Evolutionary conservation across 2,329 filamentous ascomycete species (phyloP).

Genomic region (Phaeoacremonium minimum): DNA sequence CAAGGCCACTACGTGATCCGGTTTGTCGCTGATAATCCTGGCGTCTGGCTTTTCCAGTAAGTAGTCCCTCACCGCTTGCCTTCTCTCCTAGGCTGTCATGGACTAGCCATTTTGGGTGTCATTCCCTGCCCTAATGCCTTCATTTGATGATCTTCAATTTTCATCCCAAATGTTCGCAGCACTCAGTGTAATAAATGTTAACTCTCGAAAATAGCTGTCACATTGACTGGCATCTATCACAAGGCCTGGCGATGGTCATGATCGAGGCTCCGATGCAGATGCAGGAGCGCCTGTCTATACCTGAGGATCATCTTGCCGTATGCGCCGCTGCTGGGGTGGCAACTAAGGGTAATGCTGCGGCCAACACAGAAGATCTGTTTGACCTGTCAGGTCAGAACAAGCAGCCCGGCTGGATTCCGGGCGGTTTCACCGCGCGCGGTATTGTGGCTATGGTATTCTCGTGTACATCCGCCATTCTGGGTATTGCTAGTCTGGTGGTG

Average conservation of each 20-base stretch:
- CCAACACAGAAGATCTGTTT: conserved; percentile 51
- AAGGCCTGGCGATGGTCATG: conserved; percentile 51
- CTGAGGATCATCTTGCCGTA: conserved; percentile 48
- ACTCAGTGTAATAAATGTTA: too few species aligned
- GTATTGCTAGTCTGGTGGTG: not conserved
- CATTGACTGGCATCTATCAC: conserved; percentile 58
- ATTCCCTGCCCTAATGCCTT: too few species aligned
- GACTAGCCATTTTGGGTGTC: too few species aligned
- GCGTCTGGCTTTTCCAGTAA: conserved; percentile 35
- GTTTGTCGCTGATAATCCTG: conserved; percentile 38
- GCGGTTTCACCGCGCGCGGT: not conserved
- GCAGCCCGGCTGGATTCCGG: conserved; percentile 1
- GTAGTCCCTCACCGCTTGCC: not conserved
- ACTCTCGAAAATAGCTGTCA: too few species aligned
- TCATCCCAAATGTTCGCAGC: too few species aligned
- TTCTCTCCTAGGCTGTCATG: too few species aligned
- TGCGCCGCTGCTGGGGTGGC: conserved; percentile 42
- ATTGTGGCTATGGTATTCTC: not conserved
- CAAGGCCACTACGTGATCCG: conserved; percentile 44
- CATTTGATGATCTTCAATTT: too few species aligned
- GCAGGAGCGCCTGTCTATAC: conserved; percentile 44
- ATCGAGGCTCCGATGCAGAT: conserved; percentile 57
- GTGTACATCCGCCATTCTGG: not conserved
- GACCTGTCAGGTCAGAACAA: conserved; percentile 33
- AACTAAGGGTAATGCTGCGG: conserved; percentile 62